phyloP scores from a whole-genome alignment of 805 yeast genomes.

The Candida insectorum region DNA sequence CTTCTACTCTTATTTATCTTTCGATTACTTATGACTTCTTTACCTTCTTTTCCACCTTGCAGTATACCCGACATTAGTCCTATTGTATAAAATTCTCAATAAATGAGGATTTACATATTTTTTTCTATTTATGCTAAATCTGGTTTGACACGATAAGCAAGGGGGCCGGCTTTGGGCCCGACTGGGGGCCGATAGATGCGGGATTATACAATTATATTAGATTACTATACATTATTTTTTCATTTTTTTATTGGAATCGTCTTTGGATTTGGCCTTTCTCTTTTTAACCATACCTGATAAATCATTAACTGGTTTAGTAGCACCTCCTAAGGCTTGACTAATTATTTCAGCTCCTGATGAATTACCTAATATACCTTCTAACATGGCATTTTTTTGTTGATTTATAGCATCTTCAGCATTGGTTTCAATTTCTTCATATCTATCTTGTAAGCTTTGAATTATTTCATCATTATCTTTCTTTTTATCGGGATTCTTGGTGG shows the following conservation, averaged over 20 bases:
- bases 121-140: too few species aligned
- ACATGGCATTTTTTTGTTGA: conserved; percentile 49
- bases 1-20: conserved; percentile 42
- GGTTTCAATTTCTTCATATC: conserved; percentile 52
- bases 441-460: conserved; percentile 52
- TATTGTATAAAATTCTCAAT: neutral
- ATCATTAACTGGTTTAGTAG: conserved; percentile 44
- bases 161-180: too few species aligned
- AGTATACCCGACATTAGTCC: neutral
- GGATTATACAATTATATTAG: too few species aligned
- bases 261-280: conserved; percentile 27
- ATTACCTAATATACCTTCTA: conserved; percentile 55
- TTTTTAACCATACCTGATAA: conserved; percentile 62
- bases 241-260: conserved; percentile 3
- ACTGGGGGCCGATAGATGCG: too few species aligned
- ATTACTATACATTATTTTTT: neutral
- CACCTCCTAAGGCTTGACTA: conserved; percentile 2
- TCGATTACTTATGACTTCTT: conserved; percentile 3
- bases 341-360: conserved; percentile 15
- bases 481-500: conserved; percentile 34
- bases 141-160: too few species aligned
- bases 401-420: conserved; percentile 49
- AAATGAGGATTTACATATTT: neutral
- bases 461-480: conserved; percentile 43
- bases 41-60: conserved; percentile 1